Conservation (phyloP, 2,329 filamentous ascomycete genomes). For the Rugonectria rugulosa region DNA sequence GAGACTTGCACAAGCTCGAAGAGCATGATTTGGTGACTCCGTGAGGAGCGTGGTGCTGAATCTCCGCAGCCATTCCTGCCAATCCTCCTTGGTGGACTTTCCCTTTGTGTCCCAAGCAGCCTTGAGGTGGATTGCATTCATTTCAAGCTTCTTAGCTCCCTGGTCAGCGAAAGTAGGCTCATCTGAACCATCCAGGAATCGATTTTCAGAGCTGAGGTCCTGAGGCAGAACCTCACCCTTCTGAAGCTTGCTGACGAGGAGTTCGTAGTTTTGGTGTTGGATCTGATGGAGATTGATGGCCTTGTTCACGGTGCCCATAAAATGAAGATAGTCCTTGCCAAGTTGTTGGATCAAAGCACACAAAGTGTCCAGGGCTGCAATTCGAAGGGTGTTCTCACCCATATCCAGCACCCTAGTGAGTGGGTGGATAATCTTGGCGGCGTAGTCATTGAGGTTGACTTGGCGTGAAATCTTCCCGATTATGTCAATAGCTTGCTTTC, state of each 20-base stretch:
- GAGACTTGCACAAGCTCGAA: conserved; percentile 90
- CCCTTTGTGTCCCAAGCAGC: conserved; percentile 96
- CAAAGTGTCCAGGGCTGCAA: conserved; percentile 89
- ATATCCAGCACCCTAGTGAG: conserved; percentile 82
- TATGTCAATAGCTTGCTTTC: conserved; percentile 91
- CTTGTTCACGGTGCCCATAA: conserved; percentile 93
- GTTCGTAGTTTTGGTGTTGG: conserved; percentile 88
- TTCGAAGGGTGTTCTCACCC: conserved; percentile 75
- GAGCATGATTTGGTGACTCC: conserved; percentile 94
- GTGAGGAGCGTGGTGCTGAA: conserved; percentile 95
- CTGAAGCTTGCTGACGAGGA: conserved; percentile 90
- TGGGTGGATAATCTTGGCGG: conserved; percentile 95
- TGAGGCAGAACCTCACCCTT: conserved; percentile 96
- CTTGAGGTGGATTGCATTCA: conserved; percentile 97
- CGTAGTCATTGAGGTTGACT: conserved; percentile 97
- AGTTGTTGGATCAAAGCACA: conserved; percentile 96
- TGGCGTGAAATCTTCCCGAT: conserved; percentile 93
- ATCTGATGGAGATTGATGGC: conserved; percentile 81
- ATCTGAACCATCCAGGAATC: conserved; percentile 79
- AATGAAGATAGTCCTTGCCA: conserved; percentile 93
- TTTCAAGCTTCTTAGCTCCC: conserved; percentile 90
- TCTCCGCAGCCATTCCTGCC: conserved; percentile 97
- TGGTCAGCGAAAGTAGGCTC: conserved; percentile 85
- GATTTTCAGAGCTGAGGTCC: conserved; percentile 86
- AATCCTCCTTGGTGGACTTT: conserved; percentile 97